Conservation (phyloP, 164 flowering plant genomes). For the Litsea cubeba region DNA sequence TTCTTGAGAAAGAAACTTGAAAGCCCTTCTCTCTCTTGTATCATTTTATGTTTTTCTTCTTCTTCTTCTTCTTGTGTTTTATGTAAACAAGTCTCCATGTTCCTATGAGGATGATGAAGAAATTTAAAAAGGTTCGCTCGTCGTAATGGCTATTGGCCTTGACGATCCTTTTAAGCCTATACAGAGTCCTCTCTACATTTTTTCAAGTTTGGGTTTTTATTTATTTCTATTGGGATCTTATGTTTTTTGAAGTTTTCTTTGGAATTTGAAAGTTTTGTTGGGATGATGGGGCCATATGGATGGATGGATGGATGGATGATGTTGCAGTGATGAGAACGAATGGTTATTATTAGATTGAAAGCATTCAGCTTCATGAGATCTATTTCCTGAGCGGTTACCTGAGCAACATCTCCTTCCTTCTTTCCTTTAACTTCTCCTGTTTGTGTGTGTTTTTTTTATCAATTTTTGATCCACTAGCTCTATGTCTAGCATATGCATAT, state of each 20-base stretch:
- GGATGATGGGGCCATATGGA: neutral
- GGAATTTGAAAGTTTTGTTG: neutral
- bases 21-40: neutral
- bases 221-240: no score
- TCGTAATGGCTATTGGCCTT: neutral
- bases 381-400: neutral
- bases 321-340: neutral
- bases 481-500: neutral
- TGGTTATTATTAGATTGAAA: neutral
- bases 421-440: neutral
- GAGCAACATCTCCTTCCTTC: neutral
- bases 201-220: neutral
- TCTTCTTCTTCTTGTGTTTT: neutral
- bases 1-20: neutral
- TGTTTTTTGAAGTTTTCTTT: neutral
- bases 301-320: neutral
- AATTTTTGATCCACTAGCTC: neutral
- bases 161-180: neutral
- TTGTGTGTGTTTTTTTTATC: neutral
- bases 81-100: no score
- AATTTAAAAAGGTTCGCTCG: slow-evolving; percentile 3
- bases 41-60: neutral
- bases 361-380: neutral
- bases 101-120: slow-evolving; percentile 1
- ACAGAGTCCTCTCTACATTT: neutral